Conservation (phyloP, 805 yeast genomes). For the Sugiyamaella mastotermitis region DNA sequence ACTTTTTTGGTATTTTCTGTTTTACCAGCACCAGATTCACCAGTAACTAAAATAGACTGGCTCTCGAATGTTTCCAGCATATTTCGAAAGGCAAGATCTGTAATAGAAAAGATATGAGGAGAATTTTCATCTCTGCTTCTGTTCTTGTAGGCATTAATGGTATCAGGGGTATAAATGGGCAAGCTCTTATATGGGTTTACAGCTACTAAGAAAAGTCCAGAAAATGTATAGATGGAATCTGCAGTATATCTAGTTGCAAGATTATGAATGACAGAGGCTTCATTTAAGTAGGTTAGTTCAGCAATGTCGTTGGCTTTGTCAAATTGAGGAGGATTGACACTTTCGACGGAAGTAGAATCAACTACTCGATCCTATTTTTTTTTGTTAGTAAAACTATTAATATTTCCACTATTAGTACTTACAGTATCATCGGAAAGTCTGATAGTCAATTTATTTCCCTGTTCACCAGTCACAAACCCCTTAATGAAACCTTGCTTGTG, state of each 20-base stretch:
- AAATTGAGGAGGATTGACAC: constrained; percentile 83
- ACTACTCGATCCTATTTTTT: constrained; percentile 32
- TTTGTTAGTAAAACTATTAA: constrained; percentile 16
- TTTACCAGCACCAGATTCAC: constrained; percentile 98
- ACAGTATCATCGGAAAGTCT: constrained; percentile 36
- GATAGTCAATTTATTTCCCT: constrained; percentile 34
- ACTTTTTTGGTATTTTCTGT: constrained; percentile 96
- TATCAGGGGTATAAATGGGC: constrained; percentile 60
- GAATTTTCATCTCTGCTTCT: constrained; percentile 34
- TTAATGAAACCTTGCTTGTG: constrained; percentile 49
- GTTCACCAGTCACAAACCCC: constrained; percentile 51
- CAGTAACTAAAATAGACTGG: constrained; percentile 94
- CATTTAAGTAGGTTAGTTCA: constrained; percentile 86
- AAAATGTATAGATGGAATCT: constrained; percentile 84
- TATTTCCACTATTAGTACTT: constrained; percentile 10
- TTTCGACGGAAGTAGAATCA: constrained; percentile 43
- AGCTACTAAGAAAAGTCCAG: constrained; percentile 93
- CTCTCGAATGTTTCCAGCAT: constrained; percentile 62
- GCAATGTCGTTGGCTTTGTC: constrained; percentile 94
- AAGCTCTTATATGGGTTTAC: constrained; percentile 82
- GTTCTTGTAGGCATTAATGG: constrained; percentile 51
- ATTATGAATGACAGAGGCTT: constrained; percentile 90
- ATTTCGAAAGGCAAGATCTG: constrained; percentile 79
- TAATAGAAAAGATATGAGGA: constrained; percentile 90
- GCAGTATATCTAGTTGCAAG: constrained; percentile 67